These are phyloP conservation scores for Cystobasidium ongulense DNA, from an alignment of 768 basidiomycete species.

Conservation along the genomic window DNA sequence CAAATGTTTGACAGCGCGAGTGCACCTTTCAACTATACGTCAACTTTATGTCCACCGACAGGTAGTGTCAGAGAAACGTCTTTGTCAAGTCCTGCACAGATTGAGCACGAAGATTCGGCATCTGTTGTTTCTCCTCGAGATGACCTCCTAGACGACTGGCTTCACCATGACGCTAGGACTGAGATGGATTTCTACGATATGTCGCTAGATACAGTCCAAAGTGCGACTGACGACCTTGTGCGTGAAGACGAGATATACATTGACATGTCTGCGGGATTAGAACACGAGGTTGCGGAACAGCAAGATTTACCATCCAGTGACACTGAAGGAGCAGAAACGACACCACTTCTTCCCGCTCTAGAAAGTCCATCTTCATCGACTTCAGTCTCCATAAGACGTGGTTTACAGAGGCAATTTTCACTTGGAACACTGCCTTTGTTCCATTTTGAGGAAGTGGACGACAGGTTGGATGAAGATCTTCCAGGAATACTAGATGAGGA, in stretches of 20 bases:
- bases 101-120: too few species aligned
- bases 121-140: neutral
- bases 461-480: neutral
- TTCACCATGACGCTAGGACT: neutral
- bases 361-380: neutral
- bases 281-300: too few species aligned
- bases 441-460: constrained; percentile 2
- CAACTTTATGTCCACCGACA: too few species aligned
- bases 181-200: neutral
- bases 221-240: neutral
- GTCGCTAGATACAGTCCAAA: neutral
- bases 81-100: too few species aligned
- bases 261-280: neutral
- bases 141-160: neutral
- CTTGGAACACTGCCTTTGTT: neutral
- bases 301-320: too few species aligned
- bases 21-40: too few species aligned
- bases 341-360: neutral
- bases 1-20: too few species aligned
- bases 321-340: neutral
- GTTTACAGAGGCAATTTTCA: neutral
- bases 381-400: neutral
- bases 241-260: too few species aligned
- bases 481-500: neutral
- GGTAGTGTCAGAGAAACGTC: too few species aligned